Evolutionary conservation across 2,329 filamentous ascomycete species (phyloP).

Genomic region (Lithohypha guttulata): DNA sequence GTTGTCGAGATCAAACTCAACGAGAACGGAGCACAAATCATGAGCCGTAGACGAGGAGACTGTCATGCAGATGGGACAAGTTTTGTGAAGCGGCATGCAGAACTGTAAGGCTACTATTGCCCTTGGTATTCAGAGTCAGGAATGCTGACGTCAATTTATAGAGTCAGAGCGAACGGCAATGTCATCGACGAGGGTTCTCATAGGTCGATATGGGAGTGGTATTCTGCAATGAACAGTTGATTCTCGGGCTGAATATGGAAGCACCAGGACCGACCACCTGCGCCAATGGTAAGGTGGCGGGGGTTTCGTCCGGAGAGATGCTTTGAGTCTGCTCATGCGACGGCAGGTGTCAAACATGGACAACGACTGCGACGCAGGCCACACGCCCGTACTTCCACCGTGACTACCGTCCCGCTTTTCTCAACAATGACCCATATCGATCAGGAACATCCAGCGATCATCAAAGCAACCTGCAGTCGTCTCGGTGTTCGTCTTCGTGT

Average conservation of each 20-base stretch:
- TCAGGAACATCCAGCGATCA: no score
- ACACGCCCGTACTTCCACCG: background rate
- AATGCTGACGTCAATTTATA: background rate
- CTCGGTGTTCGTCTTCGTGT: no score
- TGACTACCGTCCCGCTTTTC: background rate
- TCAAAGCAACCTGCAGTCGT: no score
- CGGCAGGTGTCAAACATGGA: background rate
- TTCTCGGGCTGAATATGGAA: background rate
- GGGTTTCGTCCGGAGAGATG: no score
- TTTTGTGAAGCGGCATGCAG: background rate
- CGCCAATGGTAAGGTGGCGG: no score
- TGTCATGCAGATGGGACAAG: background rate
- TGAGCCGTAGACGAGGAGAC: background rate
- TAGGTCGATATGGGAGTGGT: conserved; percentile 1
- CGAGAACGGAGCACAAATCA: background rate
- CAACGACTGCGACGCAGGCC: background rate
- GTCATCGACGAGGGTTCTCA: conserved; percentile 1
- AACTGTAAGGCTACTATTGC: background rate
- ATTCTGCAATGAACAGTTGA: conserved; percentile 1
- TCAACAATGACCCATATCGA: no score
- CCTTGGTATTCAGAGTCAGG: background rate
- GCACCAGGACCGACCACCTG: background rate
- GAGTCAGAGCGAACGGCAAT: background rate
- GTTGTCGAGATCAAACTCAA: background rate
- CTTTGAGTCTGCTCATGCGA: no score